Evolutionary conservation across 176 grass and related monocot species (phyloP), one percentile per base, ranked within the genome.

Genomic region (Elymus sibiricus): DNA sequence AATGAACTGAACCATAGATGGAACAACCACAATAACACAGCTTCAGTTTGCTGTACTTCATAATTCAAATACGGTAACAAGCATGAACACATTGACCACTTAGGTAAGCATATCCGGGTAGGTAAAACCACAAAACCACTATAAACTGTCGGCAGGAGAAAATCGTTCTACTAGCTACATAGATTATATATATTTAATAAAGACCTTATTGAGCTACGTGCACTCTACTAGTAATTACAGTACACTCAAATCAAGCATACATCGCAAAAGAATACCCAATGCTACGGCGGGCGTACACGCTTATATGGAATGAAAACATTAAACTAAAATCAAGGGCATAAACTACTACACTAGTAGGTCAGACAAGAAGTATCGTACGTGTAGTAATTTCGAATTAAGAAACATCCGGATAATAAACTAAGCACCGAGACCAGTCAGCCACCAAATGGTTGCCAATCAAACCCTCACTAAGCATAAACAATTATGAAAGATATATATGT

Each of bases 241-340:
- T 28, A 29, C 34, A 76, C 16, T 79, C 21, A 47, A 64, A 11
- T 53, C 21, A 60, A 38, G 27, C 26, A 79, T 7, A 28, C 21
- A 19, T 58, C 51, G 27, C 5, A 22, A 22, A 64, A 51, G 47
- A 34, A 76, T 28, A 58, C 9, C 12, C 22, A 81, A 81, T 84
- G n/a, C 77, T 84, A 89, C 4, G 72, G 82, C 63, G 13, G 56
- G 34, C n/a, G 77, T 77, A 43, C 49, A 40, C 63, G 62, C 29
- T 63, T n/a, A 69, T 63, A 11, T 19, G 25, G 5, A 66, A 11
- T 56, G 3, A 40, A 42, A 51, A 51, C 47, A 43, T 46, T 71
- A 64, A 85, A 88, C 21, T 38, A 47, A 47, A 91, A 60, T 77
- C 1, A 72, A 39, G 13, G 49, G 35, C 14, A 64, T n/a, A 79